phyloP scores from a whole-genome alignment of 116 monocot genomes.

The Trichopus zeylanicus region DNA sequence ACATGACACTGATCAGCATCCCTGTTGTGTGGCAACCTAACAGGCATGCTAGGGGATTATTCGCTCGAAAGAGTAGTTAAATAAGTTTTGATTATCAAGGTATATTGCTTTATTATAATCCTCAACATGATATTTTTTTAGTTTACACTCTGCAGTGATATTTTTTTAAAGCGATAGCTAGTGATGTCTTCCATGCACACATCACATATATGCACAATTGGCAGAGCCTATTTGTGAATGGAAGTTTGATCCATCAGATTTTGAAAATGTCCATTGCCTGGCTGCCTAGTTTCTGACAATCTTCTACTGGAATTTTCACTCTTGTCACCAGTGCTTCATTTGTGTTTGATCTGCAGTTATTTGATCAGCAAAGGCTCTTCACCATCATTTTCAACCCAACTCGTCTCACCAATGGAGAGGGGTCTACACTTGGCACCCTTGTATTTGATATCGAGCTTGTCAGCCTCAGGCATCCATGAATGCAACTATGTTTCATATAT shows the following conservation, averaged over 20 bases:
- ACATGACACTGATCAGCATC: too few species aligned
- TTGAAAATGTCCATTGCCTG: background rate
- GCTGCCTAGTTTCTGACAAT: background rate
- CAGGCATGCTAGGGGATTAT: too few species aligned
- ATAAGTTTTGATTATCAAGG: too few species aligned
- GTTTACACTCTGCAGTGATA: too few species aligned
- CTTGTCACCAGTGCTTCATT: background rate
- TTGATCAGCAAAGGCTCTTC: slow-evolving; percentile 61
- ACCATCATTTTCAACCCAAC: slow-evolving; percentile 80
- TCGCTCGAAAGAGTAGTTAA: too few species aligned
- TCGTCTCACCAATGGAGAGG: slow-evolving; percentile 65
- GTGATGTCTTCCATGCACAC: too few species aligned
- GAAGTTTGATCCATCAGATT: background rate
- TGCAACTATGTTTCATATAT: background rate
- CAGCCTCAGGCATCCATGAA: slow-evolving; percentile 25
- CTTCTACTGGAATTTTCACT: background rate
- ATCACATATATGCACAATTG: too few species aligned
- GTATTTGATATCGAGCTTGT: slow-evolving; percentile 72
- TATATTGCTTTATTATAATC: too few species aligned
- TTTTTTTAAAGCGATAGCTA: too few species aligned
- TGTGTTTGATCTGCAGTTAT: slow-evolving; percentile 35
- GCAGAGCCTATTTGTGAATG: background rate
- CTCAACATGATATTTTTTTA: too few species aligned
- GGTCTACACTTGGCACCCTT: slow-evolving; percentile 65
- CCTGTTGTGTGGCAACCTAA: too few species aligned